Evolutionary conservation across 75 land plant genomes (phyloP).

Genomic region (Cunninghamia lanceolata): DNA sequence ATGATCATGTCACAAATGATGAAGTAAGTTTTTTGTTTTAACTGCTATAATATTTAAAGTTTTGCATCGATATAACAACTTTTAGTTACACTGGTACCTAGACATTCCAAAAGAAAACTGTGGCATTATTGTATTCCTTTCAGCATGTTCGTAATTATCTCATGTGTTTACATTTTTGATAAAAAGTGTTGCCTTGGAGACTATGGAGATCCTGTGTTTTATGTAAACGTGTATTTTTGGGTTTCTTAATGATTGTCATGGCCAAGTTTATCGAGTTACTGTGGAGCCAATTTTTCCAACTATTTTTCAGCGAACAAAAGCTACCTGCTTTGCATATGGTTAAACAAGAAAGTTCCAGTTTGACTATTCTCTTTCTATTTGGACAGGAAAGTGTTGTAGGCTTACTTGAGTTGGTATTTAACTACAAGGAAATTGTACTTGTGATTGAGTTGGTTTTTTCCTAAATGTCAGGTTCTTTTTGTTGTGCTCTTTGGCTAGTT

Average conservation of each 20-base stretch:
- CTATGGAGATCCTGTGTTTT: neutral
- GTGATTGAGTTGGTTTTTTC: neutral
- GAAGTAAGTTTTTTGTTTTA: conserved; percentile 49
- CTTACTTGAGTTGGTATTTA: conserved; percentile 12
- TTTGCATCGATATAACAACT: neutral
- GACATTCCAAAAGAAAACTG: neutral
- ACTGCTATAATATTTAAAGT: neutral
- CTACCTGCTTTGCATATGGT: conserved; percentile 99
- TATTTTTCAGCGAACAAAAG: conserved; percentile 92
- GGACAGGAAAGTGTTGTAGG: conserved; percentile 4
- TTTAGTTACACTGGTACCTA: conserved; percentile 4
- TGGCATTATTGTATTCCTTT: neutral
- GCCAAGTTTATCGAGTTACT: conserved; percentile 85
- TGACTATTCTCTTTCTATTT: neutral
- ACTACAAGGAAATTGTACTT: neutral
- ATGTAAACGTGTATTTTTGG: neutral
- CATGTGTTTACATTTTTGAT: neutral
- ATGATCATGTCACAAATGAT: conserved; percentile 89
- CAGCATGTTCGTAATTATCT: neutral
- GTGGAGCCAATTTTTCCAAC: conserved; percentile 96
- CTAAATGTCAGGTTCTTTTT: neutral
- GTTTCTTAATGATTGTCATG: conserved; percentile 10
- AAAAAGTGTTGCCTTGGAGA: neutral
- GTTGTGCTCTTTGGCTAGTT: neutral
- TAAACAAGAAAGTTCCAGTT: conserved; percentile 65